Evolutionary conservation across 2,329 filamentous ascomycete species (phyloP), one percentile per base, ranked within the genome.

Genomic region (Cladosporium sp.): DNA sequence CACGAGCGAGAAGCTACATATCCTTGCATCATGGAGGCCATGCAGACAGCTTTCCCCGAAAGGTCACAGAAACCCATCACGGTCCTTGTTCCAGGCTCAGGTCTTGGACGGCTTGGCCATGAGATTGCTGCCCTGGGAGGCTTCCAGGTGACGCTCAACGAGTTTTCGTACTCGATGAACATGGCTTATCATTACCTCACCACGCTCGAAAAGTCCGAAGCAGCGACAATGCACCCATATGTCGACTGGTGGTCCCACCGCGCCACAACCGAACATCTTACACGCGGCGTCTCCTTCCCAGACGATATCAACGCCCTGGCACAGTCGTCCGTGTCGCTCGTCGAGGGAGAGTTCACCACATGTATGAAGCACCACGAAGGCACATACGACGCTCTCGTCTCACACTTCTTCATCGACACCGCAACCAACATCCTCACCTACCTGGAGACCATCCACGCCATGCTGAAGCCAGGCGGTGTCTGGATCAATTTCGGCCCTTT

Each of bases 341-440:
- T 70, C 12, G 68, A 66, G 62, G 69, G 69, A 21, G 68, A 72
- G 26, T 92, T 34, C 79, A 92, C 2, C 96, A 97, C 76, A 84
- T 83, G 51, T 3, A 52, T 64, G 34, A 64, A 47, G 24, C 5
- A 52, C 18, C 61, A 64, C 36, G 24, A 32, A 47, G 84, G 83
- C 0, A 74, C 78, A 0, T 97, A 92, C 77, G 90, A 97, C 73
- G 92, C 89, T 0, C 91, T 97, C 1, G 88, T 91, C 0, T 91
- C 90, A 3, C 90, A 96, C 2, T 98, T 97, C 80, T 98, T 98
- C 81, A 89, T 97, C 65, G 94, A 98, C 77, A 98, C 94, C 1
- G 93, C 93, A 0, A 92, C 93, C 1, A 97, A 97, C 75, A 77
- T 97, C 47, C 89, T 97, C 61, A 87, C 90, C 0, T 98, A 97